Conservation (phyloP, 371 early-diverging fungal species). For the Fennellomyces sp. region DNA sequence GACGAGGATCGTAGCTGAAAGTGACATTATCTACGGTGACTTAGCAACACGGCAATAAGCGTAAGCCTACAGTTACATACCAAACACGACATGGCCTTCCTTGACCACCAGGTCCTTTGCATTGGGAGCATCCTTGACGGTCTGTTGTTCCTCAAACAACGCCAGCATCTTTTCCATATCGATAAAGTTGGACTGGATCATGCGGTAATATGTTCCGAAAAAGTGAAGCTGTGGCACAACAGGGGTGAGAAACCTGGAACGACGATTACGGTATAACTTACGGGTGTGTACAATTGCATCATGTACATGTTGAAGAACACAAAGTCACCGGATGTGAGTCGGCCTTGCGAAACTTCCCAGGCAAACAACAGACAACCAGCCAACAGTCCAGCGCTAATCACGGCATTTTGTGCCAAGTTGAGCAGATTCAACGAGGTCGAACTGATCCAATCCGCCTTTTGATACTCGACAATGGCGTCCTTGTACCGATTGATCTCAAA, state of each 20-base stretch:
- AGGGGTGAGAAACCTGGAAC: no score
- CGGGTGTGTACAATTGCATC: conserved; percentile 76
- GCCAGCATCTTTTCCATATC: conserved; percentile 95
- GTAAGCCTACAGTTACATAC: conserved; percentile 21
- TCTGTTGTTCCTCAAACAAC: conserved; percentile 74
- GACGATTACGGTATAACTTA: conserved; percentile 31
- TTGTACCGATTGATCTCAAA: conserved; percentile 83
- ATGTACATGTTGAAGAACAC: conserved; percentile 86
- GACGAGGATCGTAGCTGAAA: conserved; percentile 74
- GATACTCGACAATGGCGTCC: conserved; percentile 75
- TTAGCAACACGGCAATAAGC: neutral
- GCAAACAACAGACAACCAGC: conserved; percentile 81
- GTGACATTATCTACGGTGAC: conserved; percentile 64
- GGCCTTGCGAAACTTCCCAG: conserved; percentile 71
- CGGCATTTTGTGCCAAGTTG: conserved; percentile 83
- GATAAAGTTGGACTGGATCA: conserved; percentile 83
- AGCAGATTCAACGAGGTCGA: conserved; percentile 75
- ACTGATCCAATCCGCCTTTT: conserved; percentile 80
- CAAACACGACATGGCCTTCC: conserved; percentile 70
- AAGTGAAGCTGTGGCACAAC: conserved; percentile 31
- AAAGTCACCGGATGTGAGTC: conserved; percentile 84
- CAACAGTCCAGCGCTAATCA: conserved; percentile 83
- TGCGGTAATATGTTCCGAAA: conserved; percentile 57
- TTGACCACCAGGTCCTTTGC: conserved; percentile 52
- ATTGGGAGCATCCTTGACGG: conserved; percentile 63